phyloP scores from a whole-genome alignment of 192 early-diverging fungal genomes.

The Umbelopsis sp. region DNA sequence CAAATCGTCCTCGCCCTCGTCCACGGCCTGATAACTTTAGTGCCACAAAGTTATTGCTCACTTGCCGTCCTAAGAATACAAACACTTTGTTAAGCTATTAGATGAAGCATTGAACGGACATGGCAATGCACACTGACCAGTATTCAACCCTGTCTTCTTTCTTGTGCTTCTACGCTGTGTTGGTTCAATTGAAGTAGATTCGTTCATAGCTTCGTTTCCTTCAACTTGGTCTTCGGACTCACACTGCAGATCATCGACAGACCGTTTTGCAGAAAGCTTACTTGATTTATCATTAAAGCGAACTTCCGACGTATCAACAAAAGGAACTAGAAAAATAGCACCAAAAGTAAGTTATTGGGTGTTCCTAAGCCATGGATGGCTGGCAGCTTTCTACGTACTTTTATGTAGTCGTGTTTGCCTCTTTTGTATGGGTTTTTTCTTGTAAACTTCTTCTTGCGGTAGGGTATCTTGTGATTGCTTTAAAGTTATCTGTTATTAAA shows the following conservation, averaged over 20 bases:
- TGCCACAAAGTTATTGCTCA: conserved; percentile 16
- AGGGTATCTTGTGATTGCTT: background rate
- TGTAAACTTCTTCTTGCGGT: background rate
- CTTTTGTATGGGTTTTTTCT: conserved; percentile 16
- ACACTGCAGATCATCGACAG: too few relatives aligned
- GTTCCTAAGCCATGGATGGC: background rate
- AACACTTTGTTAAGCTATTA: background rate
- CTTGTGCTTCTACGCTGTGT: background rate
- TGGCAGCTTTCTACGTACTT: background rate
- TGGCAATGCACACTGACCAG: background rate
- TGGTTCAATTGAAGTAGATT: background rate
- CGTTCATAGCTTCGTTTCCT: too few relatives aligned
- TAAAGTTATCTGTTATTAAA: background rate
- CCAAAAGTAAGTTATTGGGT: background rate
- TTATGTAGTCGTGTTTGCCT: background rate
- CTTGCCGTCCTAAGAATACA: background rate
- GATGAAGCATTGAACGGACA: background rate
- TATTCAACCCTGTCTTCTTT: background rate
- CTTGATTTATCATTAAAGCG: too few relatives aligned
- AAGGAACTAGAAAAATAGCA: background rate
- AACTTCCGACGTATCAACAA: background rate
- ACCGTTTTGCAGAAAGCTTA: too few relatives aligned
- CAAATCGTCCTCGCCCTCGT: background rate
- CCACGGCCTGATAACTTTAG: background rate
- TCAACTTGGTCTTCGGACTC: too few relatives aligned